Percentiles rank a stretch among this genome's conserved stretches.
These are phyloP conservation scores for Cyclotella kingstonii DNA, from an alignment of 108 stramenopile genomes.

Conservation along the genomic window DNA sequence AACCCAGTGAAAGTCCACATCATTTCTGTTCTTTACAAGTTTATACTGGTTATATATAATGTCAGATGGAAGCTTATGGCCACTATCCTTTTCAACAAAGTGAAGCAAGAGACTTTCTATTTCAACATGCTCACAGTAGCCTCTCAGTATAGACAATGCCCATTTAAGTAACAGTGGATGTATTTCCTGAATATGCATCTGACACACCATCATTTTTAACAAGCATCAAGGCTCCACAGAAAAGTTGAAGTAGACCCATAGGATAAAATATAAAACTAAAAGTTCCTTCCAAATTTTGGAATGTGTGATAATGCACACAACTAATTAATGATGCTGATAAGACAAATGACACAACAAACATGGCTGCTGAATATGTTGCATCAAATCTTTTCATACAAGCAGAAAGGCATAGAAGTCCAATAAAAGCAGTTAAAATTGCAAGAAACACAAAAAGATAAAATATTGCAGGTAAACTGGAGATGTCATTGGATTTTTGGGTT, in stretches of 20 bases:
- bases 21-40: too few species aligned
- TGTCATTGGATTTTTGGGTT: neutral
- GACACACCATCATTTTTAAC: too few species aligned
- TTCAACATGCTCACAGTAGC: too few species aligned
- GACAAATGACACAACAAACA: conserved; percentile 82
- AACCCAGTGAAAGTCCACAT: too few species aligned
- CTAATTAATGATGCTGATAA: conserved; percentile 70
- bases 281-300: conserved; percentile 44
- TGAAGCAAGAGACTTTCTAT: too few species aligned
- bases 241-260: conserved; percentile 54
- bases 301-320: conserved; percentile 74
- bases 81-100: too few species aligned
- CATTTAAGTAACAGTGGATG: too few species aligned
- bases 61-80: too few species aligned
- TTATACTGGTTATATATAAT: too few species aligned
- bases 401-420: conserved; percentile 61
- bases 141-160: too few species aligned
- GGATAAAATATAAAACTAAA: conserved; percentile 63
- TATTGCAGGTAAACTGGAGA: conserved; percentile 13
- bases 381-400: conserved; percentile 84
- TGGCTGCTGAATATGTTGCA: conserved; percentile 76
- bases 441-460: conserved; percentile 38
- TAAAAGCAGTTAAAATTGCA: conserved; percentile 57
- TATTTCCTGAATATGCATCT: too few species aligned
- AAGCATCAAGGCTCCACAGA: conserved; percentile 62